Evolutionary conservation across 2,329 filamentous ascomycete genomes (phyloP).

Genomic region (Aspergillus spinulosporus): DNA sequence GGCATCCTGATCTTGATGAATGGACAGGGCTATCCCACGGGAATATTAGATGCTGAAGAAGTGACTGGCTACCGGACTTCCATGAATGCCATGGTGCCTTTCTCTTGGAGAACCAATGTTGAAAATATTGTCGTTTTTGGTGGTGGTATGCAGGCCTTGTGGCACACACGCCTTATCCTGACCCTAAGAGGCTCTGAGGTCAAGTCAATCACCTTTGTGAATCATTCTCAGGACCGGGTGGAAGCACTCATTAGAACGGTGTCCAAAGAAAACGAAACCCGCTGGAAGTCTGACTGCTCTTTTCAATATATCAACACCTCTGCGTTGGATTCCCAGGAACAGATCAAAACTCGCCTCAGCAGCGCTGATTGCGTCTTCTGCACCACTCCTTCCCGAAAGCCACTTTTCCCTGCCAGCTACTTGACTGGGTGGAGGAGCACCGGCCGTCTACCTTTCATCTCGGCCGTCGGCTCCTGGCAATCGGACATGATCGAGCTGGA

Average conservation of each 20-base stretch:
- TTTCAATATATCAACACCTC: neutral
- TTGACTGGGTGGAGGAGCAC: constrained; percentile 9
- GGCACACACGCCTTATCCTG: constrained; percentile 41
- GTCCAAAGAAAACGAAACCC: neutral
- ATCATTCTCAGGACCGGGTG: neutral
- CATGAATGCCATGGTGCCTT: constrained; percentile 59
- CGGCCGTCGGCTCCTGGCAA: constrained; percentile 47
- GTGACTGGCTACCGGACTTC: constrained; percentile 74
- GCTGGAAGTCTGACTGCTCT: neutral
- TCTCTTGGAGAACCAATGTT: constrained; percentile 18
- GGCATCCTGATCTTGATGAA: neutral
- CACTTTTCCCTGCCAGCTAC: neutral
- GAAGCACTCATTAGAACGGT: neutral
- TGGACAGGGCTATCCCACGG: constrained; percentile 35
- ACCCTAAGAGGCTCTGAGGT: constrained; percentile 40
- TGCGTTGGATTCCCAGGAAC: neutral
- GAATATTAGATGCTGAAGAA: constrained; percentile 65
- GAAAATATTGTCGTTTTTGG: constrained; percentile 39
- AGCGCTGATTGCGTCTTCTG: neutral
- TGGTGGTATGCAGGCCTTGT: constrained; percentile 40
- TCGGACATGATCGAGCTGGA: constrained; percentile 47
- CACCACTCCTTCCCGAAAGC: neutral
- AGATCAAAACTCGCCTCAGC: neutral
- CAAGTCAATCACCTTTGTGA: neutral
- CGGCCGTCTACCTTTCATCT: constrained; percentile 34